Evolutionary conservation across 2,329 filamentous ascomycete genomes (phyloP).

Genomic region (Penicillium janthinellum): DNA sequence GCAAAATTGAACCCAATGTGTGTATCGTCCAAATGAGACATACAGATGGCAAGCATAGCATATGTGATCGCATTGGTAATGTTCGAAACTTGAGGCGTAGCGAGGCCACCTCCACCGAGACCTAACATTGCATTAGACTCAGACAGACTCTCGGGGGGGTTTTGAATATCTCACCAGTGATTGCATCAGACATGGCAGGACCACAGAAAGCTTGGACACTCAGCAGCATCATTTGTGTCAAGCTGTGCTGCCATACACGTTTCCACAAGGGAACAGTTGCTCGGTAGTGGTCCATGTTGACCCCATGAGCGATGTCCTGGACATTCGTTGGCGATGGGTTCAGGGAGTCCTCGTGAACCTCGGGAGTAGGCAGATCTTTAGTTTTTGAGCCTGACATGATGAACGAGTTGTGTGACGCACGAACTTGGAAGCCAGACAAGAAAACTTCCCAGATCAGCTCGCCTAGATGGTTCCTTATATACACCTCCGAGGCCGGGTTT

Average conservation of each 20-base stretch:
- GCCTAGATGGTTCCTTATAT: not conserved
- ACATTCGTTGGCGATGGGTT: conserved; percentile 10
- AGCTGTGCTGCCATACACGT: conserved; percentile 49
- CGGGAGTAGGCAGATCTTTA: not conserved
- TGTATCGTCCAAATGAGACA: not conserved
- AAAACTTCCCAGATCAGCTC: not conserved
- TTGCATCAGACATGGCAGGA: conserved; percentile 46
- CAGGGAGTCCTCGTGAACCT: not conserved
- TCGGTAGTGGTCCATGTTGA: conserved; percentile 35
- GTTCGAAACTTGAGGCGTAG: conserved; percentile 48
- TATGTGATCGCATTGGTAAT: conserved; percentile 40
- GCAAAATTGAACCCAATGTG: not conserved
- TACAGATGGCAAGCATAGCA: conserved; percentile 34
- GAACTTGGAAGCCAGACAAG: not conserved
- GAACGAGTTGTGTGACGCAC: not conserved
- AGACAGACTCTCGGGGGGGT: too few relatives aligned
- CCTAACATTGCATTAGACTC: conserved; percentile 24
- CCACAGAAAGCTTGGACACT: conserved; percentile 51
- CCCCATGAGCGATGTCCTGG: conserved; percentile 23
- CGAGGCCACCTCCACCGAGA: conserved; percentile 50
- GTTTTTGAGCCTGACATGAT: not conserved
- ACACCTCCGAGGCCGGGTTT: not conserved
- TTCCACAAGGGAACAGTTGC: conserved; percentile 46
- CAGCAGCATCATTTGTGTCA: conserved; percentile 53
- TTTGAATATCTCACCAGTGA: conserved; percentile 32